Evolutionary conservation across 2,329 filamentous ascomycete species (phyloP).

Genomic region (Aquanectria penicillioides): DNA sequence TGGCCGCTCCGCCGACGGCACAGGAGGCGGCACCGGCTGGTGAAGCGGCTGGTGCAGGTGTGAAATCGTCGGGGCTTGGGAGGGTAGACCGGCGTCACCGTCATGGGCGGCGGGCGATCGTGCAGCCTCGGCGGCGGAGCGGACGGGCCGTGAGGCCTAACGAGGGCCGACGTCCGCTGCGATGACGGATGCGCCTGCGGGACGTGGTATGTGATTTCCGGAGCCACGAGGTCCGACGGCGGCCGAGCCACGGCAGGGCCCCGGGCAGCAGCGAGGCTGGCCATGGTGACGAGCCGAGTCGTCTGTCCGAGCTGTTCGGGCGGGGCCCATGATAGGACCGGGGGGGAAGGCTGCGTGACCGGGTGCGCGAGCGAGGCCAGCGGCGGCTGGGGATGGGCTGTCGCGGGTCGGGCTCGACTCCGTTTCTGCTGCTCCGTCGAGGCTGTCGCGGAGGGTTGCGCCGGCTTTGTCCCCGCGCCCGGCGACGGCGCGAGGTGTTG

Average conservation of each 20-base stretch:
- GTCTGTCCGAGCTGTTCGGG: conserved; percentile 35
- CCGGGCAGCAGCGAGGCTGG: conserved; percentile 30
- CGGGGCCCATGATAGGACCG: conserved; percentile 39
- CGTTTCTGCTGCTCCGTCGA: conserved; percentile 36
- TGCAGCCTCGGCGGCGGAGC: conserved; percentile 45
- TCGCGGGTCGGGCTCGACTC: conserved; percentile 28
- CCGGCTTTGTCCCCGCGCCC: conserved; percentile 7
- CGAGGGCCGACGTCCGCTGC: conserved; percentile 42
- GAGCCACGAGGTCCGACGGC: conserved; percentile 49
- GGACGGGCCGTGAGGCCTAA: conserved; percentile 47
- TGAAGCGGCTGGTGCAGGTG: background rate
- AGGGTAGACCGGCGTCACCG: conserved; percentile 47
- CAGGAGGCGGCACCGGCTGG: conserved; percentile 3
- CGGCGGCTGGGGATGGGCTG: conserved; percentile 16
- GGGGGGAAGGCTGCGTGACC: conserved; percentile 26
- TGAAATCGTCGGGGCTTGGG: conserved; percentile 45
- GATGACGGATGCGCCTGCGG: conserved; percentile 45
- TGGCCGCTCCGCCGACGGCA: conserved; percentile 42
- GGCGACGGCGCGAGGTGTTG: conserved; percentile 20
- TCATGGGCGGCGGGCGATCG: conserved; percentile 40
- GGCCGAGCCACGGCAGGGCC: conserved; percentile 33
- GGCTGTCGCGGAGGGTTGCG: conserved; percentile 4
- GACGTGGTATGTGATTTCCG: conserved; percentile 54
- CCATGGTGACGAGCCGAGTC: conserved; percentile 34
- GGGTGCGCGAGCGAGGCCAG: conserved; percentile 8